Evolutionary conservation across 2,329 filamentous ascomycete genomes (phyloP), one percentile per base, ranked within the genome.

Genomic region (Acrodontium crateriforme): DNA sequence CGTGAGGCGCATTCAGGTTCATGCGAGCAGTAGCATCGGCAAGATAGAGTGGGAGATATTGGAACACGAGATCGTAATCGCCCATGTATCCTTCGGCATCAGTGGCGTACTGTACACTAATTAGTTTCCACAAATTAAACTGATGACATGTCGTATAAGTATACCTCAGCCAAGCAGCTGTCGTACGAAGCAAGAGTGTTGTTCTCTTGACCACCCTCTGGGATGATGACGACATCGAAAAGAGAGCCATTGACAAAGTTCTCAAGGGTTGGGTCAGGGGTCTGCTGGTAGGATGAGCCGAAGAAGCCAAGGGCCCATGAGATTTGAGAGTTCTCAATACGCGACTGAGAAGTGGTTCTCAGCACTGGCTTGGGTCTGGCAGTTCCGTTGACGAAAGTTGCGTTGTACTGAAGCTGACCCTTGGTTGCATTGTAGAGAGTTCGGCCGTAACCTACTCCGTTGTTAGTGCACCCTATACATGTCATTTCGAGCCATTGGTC

Each of bases 251-350:
- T 45, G 5, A 50, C 53, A 37, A 53, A 57, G 36, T 55, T 53
- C 9, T 40, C 42, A n/a, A 65, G 39, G 3, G 40, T 51, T 3
- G 55, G 52, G 25, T 59, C 46, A 3, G 55, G 52, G 5, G 43
- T 44, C 2, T 44, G 32, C 24, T 53, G 45, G 40, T 57, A 63
- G 14, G 54, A 62, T 6, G 59, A 58, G 21, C 67, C 56, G 44
- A 67, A 68, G 50, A 67, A 67, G 9, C 63, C 63, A 3, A 67
- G 48, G 2, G 60, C 55, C 63, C 63, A 67, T 35, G 54, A 61
- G 40, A 66, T 62, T 38, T 63, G 51, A n/a, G 60, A 67, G 45
- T 71, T 67, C 32, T 63, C 42, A 23, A 71, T 71, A 16, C 68
- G 57, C 8, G 55, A 59, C 44, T 71, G 67, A 21, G 56, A 55